phyloP scores from a whole-genome alignment of 164 flowering plant species.

The Brasenia schreberi region DNA sequence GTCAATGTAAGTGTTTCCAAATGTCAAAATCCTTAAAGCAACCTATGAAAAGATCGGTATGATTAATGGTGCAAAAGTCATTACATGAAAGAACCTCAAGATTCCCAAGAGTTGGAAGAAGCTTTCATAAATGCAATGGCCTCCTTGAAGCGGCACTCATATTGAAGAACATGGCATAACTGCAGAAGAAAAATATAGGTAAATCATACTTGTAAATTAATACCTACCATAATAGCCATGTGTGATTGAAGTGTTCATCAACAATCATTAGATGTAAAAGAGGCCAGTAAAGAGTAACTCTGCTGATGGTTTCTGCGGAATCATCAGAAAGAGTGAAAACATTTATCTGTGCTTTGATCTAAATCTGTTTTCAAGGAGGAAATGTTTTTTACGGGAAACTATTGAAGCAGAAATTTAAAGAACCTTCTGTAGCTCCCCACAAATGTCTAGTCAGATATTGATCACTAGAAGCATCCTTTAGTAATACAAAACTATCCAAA shows the following conservation, averaged over 20 bases:
- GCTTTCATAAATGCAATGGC: constrained; percentile 83
- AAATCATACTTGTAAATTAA: neutral
- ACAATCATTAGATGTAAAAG: neutral
- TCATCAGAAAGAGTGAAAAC: too few relatives aligned
- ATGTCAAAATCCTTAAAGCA: neutral
- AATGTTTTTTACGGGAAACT: too few relatives aligned
- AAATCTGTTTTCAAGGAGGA: too few relatives aligned
- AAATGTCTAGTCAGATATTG: too few relatives aligned
- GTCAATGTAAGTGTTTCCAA: neutral
- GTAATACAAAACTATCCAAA: too few relatives aligned
- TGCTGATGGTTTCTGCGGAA: too few relatives aligned
- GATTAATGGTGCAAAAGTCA: neutral
- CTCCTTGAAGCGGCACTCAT: constrained; percentile 68
- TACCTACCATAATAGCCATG: neutral
- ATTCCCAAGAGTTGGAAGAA: constrained; percentile 67
- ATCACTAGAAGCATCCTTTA: too few relatives aligned
- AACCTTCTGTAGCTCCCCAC: too few relatives aligned
- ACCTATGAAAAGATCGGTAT: neutral
- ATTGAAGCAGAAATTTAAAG: too few relatives aligned
- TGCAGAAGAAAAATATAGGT: constrained; percentile 24
- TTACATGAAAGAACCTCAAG: constrained; percentile 72
- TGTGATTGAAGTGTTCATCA: neutral
- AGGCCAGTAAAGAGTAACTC: too few relatives aligned
- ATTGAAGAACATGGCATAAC: constrained; percentile 88
- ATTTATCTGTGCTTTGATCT: too few relatives aligned